phyloP scores from a whole-genome alignment of 139 green algal genomes.

The Closterium sp. region DNA sequence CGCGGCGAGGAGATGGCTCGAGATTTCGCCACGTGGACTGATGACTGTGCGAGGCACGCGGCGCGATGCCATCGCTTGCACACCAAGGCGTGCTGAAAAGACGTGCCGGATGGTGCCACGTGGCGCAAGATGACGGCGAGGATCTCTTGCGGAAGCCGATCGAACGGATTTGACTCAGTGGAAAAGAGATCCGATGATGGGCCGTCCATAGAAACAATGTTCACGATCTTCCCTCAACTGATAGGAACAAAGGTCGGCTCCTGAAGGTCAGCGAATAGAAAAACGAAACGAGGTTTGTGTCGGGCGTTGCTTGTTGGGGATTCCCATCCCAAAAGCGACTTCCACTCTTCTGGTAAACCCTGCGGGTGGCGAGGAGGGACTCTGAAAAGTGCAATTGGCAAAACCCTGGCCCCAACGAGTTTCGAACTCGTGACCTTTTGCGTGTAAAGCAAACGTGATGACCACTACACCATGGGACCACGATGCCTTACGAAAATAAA shows the following conservation, averaged over 20 bases:
- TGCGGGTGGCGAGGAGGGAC: too few species aligned
- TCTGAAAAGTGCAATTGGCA: too few species aligned
- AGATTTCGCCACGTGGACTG: not conserved
- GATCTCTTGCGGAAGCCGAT: not conserved
- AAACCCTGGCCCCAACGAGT: not conserved
- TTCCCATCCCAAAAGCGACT: too few species aligned
- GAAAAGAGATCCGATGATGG: not conserved
- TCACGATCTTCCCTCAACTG: not conserved
- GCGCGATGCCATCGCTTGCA: not conserved
- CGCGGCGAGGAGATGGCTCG: not conserved
- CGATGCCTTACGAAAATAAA: too few species aligned
- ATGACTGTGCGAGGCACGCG: not conserved
- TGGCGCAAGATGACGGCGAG: not conserved
- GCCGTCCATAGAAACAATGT: not conserved
- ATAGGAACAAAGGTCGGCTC: too few species aligned
- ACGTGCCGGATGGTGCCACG: not conserved
- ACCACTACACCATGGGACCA: conserved; percentile 15
- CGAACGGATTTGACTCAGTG: too few species aligned
- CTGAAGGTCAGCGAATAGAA: too few species aligned
- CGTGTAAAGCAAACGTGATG: conserved; percentile 18
- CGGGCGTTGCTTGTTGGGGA: too few species aligned
- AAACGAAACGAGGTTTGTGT: too few species aligned
- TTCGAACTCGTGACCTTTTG: conserved; percentile 18
- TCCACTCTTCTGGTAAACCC: too few species aligned
- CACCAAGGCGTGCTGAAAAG: not conserved